phyloP scores from a whole-genome alignment of 805 yeast species.

The Kazachstania bromeliacearum region DNA sequence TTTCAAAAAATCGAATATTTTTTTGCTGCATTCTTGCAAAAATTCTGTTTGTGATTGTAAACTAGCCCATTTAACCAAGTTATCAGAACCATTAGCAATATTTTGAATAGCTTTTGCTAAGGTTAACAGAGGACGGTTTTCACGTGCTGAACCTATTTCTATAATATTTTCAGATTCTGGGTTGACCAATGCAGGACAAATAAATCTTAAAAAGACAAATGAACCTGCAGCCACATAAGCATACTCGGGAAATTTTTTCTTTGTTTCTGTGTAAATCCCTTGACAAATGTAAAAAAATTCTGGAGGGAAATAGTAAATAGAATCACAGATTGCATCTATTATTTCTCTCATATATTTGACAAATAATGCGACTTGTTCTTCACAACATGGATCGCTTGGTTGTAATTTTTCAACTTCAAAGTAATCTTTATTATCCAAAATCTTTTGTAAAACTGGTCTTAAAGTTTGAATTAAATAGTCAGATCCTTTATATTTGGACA shows the following conservation, averaged over 20 bases:
- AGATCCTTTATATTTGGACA: slow-evolving; percentile 58
- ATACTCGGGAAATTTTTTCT: slow-evolving; percentile 55
- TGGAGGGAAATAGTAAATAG: slow-evolving; percentile 52
- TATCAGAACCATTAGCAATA: slow-evolving; percentile 74
- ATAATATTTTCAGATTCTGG: slow-evolving; percentile 51
- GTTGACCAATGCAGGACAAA: slow-evolving; percentile 84
- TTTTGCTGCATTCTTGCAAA: slow-evolving; percentile 31
- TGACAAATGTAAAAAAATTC: slow-evolving; percentile 66
- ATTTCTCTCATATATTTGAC: slow-evolving; percentile 46
- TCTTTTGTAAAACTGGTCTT: slow-evolving; percentile 46
- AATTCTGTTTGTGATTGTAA: slow-evolving; percentile 36
- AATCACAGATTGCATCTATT: slow-evolving; percentile 48
- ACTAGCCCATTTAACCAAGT: slow-evolving; percentile 55
- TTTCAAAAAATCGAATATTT: slow-evolving; percentile 35
- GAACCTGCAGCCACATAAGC: slow-evolving; percentile 73
- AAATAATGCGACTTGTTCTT: slow-evolving; percentile 37
- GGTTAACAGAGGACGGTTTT: slow-evolving; percentile 61
- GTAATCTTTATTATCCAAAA: slow-evolving; percentile 40
- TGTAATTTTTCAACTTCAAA: slow-evolving; percentile 57
- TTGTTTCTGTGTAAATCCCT: slow-evolving; percentile 49
- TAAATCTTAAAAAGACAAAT: slow-evolving; percentile 67
- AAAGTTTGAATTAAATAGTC: slow-evolving; percentile 47
- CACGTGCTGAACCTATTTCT: slow-evolving; percentile 32
- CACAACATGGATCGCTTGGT: slow-evolving; percentile 32
- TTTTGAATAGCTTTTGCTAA: slow-evolving; percentile 78